Evolutionary conservation across 306 rosid species (phyloP), one percentile per base, ranked within the genome.

Genomic region (Hippophae tibetana): DNA sequence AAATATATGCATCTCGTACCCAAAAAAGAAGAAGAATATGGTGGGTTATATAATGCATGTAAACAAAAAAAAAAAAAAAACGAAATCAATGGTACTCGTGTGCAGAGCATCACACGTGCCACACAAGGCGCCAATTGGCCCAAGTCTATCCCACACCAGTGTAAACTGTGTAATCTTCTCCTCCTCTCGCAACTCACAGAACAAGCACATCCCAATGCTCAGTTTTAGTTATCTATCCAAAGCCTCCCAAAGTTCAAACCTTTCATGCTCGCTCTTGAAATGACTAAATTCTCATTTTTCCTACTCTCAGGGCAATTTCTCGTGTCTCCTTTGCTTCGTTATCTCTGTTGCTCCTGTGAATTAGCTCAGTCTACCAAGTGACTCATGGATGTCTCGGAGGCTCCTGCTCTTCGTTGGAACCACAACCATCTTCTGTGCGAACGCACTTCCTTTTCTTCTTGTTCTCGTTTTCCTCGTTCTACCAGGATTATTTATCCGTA

Each of bases 341-440:
- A 56, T 63, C 66, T 62, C 6, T 66, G 50, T 66, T 66, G 50
- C 67, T 56, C 26, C 63, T 47, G 74, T 52, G 76, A 71, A 53
- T 60, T 69, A 58, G 47, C 67, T 68, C 31, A 62, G 66, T 54
- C 67, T 25, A 50, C 57, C 49, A 26, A 38, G 62, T 64, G 74
- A 43, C 62, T 81, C 80, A 72, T 86, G 89, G 92, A 63, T 57
- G 72, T 69, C 58, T 54, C 80, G 58, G 80, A 81, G 58, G 69
- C 80, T 77, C 82, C 62, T 60, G 70, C 77, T 45, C 65, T 69
- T 62, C 68, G 67, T 59, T 25, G 73, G 62, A 73, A 73, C 69
- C 83, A 74, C 47, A 47, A 66, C 57, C 79, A 47, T 43, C 72
- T 61, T 41, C 67, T 76, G 64, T 58, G 47, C 10, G 62, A 48